Evolutionary conservation across 192 early-diverging fungal species (phyloP), one percentile per base, ranked within the genome.

Genomic region (Podila clonocystis): DNA sequence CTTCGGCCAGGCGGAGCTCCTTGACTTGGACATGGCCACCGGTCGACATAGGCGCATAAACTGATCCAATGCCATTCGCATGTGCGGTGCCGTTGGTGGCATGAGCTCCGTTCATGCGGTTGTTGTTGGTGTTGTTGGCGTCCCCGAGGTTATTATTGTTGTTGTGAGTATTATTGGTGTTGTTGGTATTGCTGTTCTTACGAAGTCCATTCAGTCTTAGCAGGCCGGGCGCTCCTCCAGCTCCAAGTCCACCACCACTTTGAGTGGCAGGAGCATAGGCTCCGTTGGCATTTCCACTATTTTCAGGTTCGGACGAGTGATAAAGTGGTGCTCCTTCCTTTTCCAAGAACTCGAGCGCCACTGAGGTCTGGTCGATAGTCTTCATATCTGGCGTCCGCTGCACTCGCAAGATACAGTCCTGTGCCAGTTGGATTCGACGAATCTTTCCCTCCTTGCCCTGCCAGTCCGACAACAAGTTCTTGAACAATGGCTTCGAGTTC

Each of bases 401-500:
- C 8, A 83, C 74, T 9, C 74, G 34, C 52, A 76, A 38, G 19
- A 75, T 58, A 62, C 73, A 76, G 38, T 83, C 73, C 62, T 83
- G 74, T 0, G 82, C 82, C 33, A 83, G 41, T 58, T 83, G 73
- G 22, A 76, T 72, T 45, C 82, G 62, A 13, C 73, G 52, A 22
- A 76, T 29, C 62, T 70, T 75, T 36, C 82, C 82, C 36, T 83
- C 82, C 30, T 74, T 74, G 65, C 82, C 82, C 4, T 83, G 73
- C 82, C 82, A 83, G 36, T 76, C 70, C 48, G 74, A 76, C 65
- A 83, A 63, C 26, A 83, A 36, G 65, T 83, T 83, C 67, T 83
- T 83, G 82, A 76, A 76, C 62, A 83, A 55, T 8, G 73, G 82
- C 36, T 80, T 80, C 29, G 77, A 80, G 38, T 73, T 80, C 66